Base-by-base conservation (phyloP, 495 filamentous ascomycete genomes). In the Viridothelium virens region DNA sequence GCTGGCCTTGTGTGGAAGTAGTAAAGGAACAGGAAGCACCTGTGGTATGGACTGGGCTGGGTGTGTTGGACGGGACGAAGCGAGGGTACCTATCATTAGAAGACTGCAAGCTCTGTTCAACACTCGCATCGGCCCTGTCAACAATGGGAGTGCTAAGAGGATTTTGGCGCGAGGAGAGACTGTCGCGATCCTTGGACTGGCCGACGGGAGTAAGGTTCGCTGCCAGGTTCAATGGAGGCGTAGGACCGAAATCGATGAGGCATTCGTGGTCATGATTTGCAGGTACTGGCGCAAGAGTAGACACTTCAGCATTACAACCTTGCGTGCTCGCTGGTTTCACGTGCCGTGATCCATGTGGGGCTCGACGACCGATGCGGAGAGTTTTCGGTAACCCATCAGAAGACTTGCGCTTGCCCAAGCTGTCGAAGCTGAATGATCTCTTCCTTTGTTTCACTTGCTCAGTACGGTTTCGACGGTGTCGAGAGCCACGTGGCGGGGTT, bases 181-280 rank as follows among this genome's bases (percentile, higher is more conserved):
- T 14, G 3, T 59, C 53, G 53, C 53, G 7, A 33, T 59, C 31
- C 53, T 9, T 7, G 18, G 53, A 59, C 36, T 7, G 3, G 7
- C n/a, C 18, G n/a, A 31, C 33, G 5, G 53, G 53, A 34, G 53
- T 7, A 18, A 59, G 53, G 53, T 0, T 36, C 18, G 53, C 53
- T 59, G 53, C 5, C 7, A 59, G 31, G 18, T 59, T 59, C 7
- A 31, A 3, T 7, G 53, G 31, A 34, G 53, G 18, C 10, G 31
- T 59, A 6, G 53, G 6, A 59, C 36, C 53, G 18, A 59, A 59
- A 36, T 59, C 53, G 18, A 59, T 59, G 3, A 59, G 53, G 31
- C 33, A 31, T 7, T 59, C 53, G 7, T 59, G 18, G 6, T 9
- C 53, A 34, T 11, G 6, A 36, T 18, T 2, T 59, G 5, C 3